A percentile compares a stretch with the other conserved stretches of the same genome.
Conservation (phyloP, 129 eudicot genomes). For the Flaveria trinervia region DNA sequence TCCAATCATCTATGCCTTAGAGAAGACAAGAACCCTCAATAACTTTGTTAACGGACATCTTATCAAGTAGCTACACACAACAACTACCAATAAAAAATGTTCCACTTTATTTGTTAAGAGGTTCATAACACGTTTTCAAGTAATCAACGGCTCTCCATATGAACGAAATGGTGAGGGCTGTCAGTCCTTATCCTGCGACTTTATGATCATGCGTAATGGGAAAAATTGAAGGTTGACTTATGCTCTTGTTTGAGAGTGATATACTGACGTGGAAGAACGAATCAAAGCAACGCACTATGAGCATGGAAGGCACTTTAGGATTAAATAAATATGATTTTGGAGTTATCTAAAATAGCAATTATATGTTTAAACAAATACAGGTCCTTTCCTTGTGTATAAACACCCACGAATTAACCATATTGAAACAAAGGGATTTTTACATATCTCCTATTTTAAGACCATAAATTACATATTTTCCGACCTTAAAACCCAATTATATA, state of each 20-base stretch:
- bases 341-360: neutral
- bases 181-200: neutral
- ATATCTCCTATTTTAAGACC: too few relatives aligned
- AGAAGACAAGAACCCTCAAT: too few relatives aligned
- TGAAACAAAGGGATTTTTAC: too few relatives aligned
- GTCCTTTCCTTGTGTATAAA: too few relatives aligned
- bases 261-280: constrained; percentile 13
- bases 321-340: neutral
- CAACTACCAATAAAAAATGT: too few relatives aligned
- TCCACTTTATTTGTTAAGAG: neutral
- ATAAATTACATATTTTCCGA: too few relatives aligned
- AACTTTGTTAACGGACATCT: too few relatives aligned
- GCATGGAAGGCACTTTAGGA: neutral
- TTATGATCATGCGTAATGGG: constrained; percentile 7
- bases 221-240: constrained; percentile 5
- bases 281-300: constrained; percentile 1
- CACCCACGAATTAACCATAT: too few relatives aligned
- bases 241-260: neutral
- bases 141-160: neutral
- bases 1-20: too few relatives aligned
- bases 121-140: constrained; percentile 2
- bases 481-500: too few relatives aligned
- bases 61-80: too few relatives aligned
- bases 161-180: neutral
- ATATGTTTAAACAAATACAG: neutral